Base-by-base conservation (phyloP, 305 asterid genomes). In the Coffea humblotiana region DNA sequence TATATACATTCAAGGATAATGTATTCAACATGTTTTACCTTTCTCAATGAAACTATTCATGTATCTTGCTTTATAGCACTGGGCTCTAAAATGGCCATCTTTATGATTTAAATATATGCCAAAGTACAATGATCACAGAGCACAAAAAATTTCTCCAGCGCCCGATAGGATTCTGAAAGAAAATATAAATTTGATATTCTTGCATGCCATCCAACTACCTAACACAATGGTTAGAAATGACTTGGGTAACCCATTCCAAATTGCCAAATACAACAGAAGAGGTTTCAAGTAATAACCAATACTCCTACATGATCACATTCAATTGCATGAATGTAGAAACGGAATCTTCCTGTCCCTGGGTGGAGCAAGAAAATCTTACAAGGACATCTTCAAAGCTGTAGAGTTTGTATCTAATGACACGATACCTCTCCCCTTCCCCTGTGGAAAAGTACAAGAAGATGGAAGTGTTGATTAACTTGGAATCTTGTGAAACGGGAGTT, bases 91-190 rank as follows among this genome's bases (percentile, higher is more conserved):
- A 80, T 49, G 64, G 86, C 84, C 75, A 67, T 69, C 48, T 66
- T 80, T 74, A n/a, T 32, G 19, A 60, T 37, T 78, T 79, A 77
- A 75, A 15, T 48, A 63, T 71, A 65, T 78, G 63, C 19, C 70
- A 52, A 54, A 76, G 77, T 73, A 80, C 32, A 77, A 54, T 60
- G 63, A 54, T 85, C 86, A 76, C 89, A 87, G 85, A 88, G 90
- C 91, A 90, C 95, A 82, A 90, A 86, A 86, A 74, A 85, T 86
- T 67, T 83, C 76, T 80, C 61, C 83, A 82, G 84, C 45, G 79
- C 85, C 84, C 87, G 61, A 88, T 80, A 87, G 83, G 92, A 90
- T 92, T 90, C 85, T 84, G 48, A 54, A 67, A 75, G 80, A 63
- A 80, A 84, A 84, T 78, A 79, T 82, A 61, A 66, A 68, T 83